Base-by-base conservation (phyloP, 768 basidiomycete genomes). In the Leccinellum rugosiceps region DNA sequence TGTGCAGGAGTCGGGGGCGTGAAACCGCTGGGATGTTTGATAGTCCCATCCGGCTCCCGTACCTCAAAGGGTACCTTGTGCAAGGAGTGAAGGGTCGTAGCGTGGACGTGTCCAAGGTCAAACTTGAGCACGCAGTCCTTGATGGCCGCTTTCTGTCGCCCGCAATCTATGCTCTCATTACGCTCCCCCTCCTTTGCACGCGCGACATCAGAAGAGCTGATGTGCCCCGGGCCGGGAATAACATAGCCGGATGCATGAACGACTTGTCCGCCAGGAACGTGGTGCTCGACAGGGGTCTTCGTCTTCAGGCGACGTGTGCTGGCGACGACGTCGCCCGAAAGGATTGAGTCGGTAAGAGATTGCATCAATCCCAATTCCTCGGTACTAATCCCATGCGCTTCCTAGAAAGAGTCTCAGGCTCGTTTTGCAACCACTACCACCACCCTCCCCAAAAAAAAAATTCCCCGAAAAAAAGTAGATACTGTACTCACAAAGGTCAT, bases 51-150 rank as follows among this genome's bases (percentile, higher is more conserved):
- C 4, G 53, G 56, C 25, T 71, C 67, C 31, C 67, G 61, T 0
- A 78, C 69, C 61, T 80, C 78, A 23, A 76, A 76, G 1, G 78
- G 78, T 6, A 79, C 70, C 65, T 80, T 79, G 59, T 74, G 72
- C 5, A 38, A 49, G 17, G 61, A 53, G 10, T 65, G 63, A 6
- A 67, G 60, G 1, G 66, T 68, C 8, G 62, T 70, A 2, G 69
- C 67, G 2, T 64, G 30, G 46, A 73, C 62, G 19, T 64, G 30
- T 26, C 69, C 65, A 51, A 68, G 58, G 28, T 71, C 59, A 19
- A 69, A 71, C 53, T 75, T 69, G 38, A 66, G 65, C 23, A 75
- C 74, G 6, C 71, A 56, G 14, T 63, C 59, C 10, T 71, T 68
- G 21, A 76, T 68, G 1, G 74, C 66, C 0, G 59, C 70, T 1